Conservation (phyloP, 331 rosid genomes). For the Ulmus americana region DNA sequence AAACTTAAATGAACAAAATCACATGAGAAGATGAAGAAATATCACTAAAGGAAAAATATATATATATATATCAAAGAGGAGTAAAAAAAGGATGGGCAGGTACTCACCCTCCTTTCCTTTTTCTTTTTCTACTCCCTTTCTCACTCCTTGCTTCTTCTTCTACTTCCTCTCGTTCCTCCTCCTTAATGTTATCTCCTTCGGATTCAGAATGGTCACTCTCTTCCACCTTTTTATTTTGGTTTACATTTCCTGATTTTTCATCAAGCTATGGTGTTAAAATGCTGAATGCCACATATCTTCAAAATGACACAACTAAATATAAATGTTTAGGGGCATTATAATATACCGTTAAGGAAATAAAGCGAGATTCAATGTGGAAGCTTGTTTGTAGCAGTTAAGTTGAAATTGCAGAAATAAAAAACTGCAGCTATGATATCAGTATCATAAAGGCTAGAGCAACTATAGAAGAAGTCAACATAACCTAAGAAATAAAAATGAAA, state of each 20-base stretch:
- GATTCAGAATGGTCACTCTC: slow-evolving; percentile 26
- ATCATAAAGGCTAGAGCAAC: not conserved
- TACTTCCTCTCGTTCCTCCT: slow-evolving; percentile 18
- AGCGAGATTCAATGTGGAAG: not conserved
- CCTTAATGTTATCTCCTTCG: slow-evolving; percentile 20
- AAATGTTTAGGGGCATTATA: not conserved
- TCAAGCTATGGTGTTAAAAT: slow-evolving; percentile 20
- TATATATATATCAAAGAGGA: not conserved
- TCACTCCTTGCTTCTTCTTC: slow-evolving; percentile 4
- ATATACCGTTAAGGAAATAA: slow-evolving; percentile 9
- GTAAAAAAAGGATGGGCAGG: not conserved
- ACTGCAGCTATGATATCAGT: slow-evolving; percentile 2
- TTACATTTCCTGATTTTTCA: slow-evolving; percentile 26
- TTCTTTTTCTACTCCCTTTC: slow-evolving; percentile 1
- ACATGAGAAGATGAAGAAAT: not conserved
- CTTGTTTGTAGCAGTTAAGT: slow-evolving; percentile 15
- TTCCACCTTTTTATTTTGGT: slow-evolving; percentile 22
- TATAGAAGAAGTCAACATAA: not conserved
- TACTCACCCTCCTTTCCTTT: slow-evolving; percentile 27
- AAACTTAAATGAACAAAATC: not conserved
- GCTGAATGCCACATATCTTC: slow-evolving; percentile 4
- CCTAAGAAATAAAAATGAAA: not conserved
- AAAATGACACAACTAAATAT: slow-evolving; percentile 10
- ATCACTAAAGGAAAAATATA: no score
- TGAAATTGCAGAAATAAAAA: slow-evolving; percentile 9